Percentiles rank a stretch among this genome's conserved stretches.
phyloP scores from a whole-genome alignment of 805 yeast species.

The Zygoascus ofunaensis region DNA sequence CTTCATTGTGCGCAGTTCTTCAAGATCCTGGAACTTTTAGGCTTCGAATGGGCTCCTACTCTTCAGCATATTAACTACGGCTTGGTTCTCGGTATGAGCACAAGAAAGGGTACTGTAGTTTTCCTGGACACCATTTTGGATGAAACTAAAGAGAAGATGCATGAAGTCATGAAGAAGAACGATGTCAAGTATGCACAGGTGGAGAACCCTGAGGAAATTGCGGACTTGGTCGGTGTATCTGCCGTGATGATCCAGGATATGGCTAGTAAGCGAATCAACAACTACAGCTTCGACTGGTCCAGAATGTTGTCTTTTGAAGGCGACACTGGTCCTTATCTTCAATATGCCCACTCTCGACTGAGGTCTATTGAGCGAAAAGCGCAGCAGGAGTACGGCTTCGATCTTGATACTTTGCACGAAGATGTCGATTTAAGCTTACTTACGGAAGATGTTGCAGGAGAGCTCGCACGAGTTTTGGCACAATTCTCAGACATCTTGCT shows the following conservation, averaged over 20 bases:
- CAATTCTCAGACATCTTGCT: constrained; percentile 87
- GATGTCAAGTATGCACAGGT: constrained; percentile 86
- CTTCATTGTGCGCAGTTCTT: constrained; percentile 89
- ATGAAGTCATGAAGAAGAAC: constrained; percentile 90
- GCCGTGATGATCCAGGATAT: constrained; percentile 99
- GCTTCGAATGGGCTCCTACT: constrained; percentile 73
- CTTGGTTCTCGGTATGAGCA: constrained; percentile 97
- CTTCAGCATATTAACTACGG: constrained; percentile 88
- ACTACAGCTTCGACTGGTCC: constrained; percentile 94
- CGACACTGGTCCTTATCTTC: constrained; percentile 98
- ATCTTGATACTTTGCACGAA: constrained; percentile 16
- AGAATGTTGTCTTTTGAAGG: constrained; percentile 98
- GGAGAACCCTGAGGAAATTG: constrained; percentile 87
- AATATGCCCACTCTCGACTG: constrained; percentile 95
- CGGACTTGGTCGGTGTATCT: constrained; percentile 90
- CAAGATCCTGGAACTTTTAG: constrained; percentile 86
- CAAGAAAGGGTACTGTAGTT: constrained; percentile 98
- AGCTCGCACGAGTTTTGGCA: constrained; percentile 66
- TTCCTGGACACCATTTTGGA: constrained; percentile 88
- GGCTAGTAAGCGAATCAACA: constrained; percentile 94
- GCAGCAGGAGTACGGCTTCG: constrained; percentile 10
- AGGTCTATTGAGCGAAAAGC: constrained; percentile 90
- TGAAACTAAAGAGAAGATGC: constrained; percentile 90
- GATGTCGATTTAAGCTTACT: constrained; percentile 52
- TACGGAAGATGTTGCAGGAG: constrained; percentile 60